Base-by-base conservation (phyloP, 225 moss, liverwort and hornwort genomes). In the Climacium dendroides region DNA sequence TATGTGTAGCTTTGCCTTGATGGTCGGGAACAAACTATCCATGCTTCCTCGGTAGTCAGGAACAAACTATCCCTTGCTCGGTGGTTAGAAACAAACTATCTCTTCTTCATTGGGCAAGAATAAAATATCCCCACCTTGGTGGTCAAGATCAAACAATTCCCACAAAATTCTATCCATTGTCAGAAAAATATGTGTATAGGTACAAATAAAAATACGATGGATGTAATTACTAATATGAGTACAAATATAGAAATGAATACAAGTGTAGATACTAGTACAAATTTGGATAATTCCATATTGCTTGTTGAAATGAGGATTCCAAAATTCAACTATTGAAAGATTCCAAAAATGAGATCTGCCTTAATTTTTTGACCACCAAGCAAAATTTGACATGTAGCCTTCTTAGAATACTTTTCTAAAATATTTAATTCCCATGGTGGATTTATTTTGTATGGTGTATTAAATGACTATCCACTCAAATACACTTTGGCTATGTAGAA, bases 191-290 rank as follows among this genome's bases (percentile, higher is more conserved):
- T 73, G 6, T 6, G 5, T 19, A 19, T 18, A 29, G 5, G 5
- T 10, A 29, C 1, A 15, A 71, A 16, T 1, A 43, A 70, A 5
- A 14, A 25, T 8, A 70, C 25, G 9, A 43, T 1, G 2, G 5
- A 9, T 72, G 5, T 28, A 43, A 43, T 3, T 41, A 9, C 5
- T 34, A 34, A 19, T 19, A 64, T 1, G 2, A 34, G 5, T 34
- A 30, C 12, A n/a, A 1, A n/a, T 66, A 20, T 0, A 0, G 0
- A 67, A 22, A 22, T 66, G n/a, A 66, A 20, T n/a, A 9, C n/a
- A 66, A 20, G 4, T 37, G 7, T 4, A 20, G 0, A n/a, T 22
- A 22, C 9, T 2, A 22, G 37, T 23, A 4, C 13, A 37, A 13
- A 13, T 67, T 67, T 37, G 15, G 62, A 1, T 22, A 20, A 66